Conservation (phyloP, 2,329 filamentous ascomycete species). For the Epichloe gansuensis region DNA sequence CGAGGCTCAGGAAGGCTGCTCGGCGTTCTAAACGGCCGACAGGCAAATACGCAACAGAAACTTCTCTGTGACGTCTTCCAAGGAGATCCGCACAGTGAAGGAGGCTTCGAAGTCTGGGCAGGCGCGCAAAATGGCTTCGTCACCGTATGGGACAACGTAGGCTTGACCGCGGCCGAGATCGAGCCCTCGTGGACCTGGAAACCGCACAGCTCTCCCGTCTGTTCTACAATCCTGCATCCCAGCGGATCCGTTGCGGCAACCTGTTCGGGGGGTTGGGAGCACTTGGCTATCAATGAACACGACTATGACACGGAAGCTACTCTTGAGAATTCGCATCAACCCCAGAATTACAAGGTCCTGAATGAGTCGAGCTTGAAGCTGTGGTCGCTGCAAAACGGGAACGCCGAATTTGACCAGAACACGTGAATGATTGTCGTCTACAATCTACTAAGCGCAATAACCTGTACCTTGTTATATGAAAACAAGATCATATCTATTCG, state of each 20-base stretch:
- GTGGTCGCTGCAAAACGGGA: conserved; percentile 2
- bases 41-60: conserved; percentile 40
- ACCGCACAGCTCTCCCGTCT: conserved; percentile 34
- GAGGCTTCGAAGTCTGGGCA: conserved; percentile 49
- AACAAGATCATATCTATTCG: too few relatives aligned
- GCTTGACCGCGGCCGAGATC: conserved; percentile 30
- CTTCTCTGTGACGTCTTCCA: conserved; percentile 43
- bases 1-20: conserved; percentile 45
- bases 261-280: conserved; percentile 42
- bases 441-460: neutral
- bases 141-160: conserved; percentile 46
- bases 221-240: conserved; percentile 36
- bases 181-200: conserved; percentile 37
- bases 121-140: conserved; percentile 41
- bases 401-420: neutral
- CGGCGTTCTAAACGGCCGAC: conserved; percentile 37
- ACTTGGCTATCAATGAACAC: conserved; percentile 6
- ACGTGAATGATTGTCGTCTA: neutral
- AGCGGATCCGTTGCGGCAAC: conserved; percentile 44
- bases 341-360: neutral
- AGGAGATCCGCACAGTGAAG: conserved; percentile 17
- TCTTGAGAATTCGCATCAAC: neutral
- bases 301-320: neutral
- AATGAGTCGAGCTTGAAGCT: conserved; percentile 7
- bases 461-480: too few relatives aligned